These are phyloP conservation scores for Trichoderma simmonsii DNA, from an alignment of 2,329 filamentous ascomycete species.

Conservation along the genomic window DNA sequence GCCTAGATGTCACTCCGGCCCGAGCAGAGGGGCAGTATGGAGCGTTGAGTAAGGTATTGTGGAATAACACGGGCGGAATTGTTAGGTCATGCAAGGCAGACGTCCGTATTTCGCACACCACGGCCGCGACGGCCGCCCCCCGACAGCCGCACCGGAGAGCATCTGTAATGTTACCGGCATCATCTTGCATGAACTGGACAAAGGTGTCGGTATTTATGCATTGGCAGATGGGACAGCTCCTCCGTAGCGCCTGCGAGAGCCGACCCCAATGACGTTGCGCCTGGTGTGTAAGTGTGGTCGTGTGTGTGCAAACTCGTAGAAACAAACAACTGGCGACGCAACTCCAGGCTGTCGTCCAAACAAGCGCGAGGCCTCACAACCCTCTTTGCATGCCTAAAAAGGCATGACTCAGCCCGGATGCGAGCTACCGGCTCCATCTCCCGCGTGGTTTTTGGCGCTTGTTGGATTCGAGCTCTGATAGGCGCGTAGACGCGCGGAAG, in stretches of 20 bases:
- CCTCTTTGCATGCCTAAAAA: neutral
- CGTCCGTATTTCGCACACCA: neutral
- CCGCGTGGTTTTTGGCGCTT: neutral
- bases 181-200: neutral
- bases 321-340: neutral
- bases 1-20: neutral
- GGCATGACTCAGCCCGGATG: neutral
- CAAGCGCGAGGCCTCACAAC: constrained; percentile 1
- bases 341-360: neutral
- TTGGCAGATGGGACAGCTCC: neutral
- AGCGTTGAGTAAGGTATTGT: too few species aligned
- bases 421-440: neutral
- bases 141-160: neutral
- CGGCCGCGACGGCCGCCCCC: too few species aligned
- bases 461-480: neutral
- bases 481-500: constrained; percentile 3
- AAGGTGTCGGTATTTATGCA: neutral
- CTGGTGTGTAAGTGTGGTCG: neutral
- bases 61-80: neutral
- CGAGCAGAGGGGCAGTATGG: neutral
- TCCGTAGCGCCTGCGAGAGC: neutral
- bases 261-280: neutral
- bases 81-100: neutral
- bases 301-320: neutral
- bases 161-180: neutral